Conservation (phyloP, 495 filamentous ascomycete genomes). For the Tricharina praecox region DNA sequence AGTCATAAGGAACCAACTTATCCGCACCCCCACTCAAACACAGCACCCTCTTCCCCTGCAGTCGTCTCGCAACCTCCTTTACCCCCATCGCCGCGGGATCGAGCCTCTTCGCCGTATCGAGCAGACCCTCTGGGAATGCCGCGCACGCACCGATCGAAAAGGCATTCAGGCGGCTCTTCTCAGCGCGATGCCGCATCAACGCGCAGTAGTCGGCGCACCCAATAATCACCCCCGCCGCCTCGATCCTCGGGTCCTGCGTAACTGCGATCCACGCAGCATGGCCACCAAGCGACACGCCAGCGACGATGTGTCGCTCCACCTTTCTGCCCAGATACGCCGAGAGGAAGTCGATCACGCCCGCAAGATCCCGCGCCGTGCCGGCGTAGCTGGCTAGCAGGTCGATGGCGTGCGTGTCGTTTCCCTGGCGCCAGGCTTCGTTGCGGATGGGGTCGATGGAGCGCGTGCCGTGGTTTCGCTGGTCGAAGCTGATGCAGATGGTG, state of each 20-base stretch:
- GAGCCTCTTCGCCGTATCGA: slow-evolving; percentile 9
- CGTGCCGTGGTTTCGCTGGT: slow-evolving; percentile 76
- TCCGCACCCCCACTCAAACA: slow-evolving; percentile 61
- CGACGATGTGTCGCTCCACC: slow-evolving; percentile 43
- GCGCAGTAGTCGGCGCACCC: slow-evolving; percentile 66
- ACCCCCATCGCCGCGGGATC: slow-evolving; percentile 30
- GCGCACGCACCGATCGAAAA: slow-evolving; percentile 26
- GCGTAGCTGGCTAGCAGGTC: slow-evolving; percentile 59
- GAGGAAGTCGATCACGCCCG: slow-evolving; percentile 51
- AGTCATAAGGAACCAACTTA: slow-evolving; percentile 67
- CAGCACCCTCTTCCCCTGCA: slow-evolving; percentile 61
- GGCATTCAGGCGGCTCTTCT: slow-evolving; percentile 10
- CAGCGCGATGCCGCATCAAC: slow-evolving; percentile 15
- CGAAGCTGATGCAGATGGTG: slow-evolving; percentile 42
- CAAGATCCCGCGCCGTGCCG: slow-evolving; percentile 62
- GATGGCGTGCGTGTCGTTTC: slow-evolving; percentile 67
- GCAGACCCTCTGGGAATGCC: slow-evolving; percentile 34
- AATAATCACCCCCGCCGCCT: slow-evolving; percentile 58
- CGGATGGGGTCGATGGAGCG: slow-evolving; percentile 40
- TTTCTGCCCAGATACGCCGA: slow-evolving; percentile 55
- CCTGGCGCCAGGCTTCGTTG: slow-evolving; percentile 62
- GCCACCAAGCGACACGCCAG: slow-evolving; percentile 74
- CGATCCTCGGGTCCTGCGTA: slow-evolving; percentile 60
- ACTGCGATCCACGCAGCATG: slow-evolving; percentile 75
- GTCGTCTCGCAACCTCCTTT: slow-evolving; percentile 29